Evolutionary conservation across 306 rosid species (phyloP).

Genomic region (Cicer cuneatum): DNA sequence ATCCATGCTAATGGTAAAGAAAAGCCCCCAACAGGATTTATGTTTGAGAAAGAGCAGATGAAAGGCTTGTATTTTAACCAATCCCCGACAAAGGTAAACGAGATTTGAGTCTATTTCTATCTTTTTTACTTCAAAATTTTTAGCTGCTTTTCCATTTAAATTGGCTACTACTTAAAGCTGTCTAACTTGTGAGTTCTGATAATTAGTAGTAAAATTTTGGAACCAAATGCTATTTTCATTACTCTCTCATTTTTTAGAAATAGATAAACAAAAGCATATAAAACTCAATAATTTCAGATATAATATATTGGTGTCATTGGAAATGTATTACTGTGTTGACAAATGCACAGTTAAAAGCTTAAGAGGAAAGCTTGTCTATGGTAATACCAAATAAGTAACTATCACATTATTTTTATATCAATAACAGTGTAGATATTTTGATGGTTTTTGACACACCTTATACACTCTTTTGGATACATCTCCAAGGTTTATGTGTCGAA

Average conservation of each 20-base stretch:
- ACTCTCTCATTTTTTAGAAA: neutral
- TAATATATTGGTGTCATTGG: constrained; percentile 5
- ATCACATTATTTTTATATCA: constrained; percentile 32
- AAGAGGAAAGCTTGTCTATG: constrained; percentile 17
- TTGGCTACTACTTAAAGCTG: constrained; percentile 37
- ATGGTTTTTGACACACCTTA: too few species aligned
- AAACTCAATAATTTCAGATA: constrained; percentile 19
- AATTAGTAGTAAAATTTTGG: constrained; percentile 14
- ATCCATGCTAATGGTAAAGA: constrained; percentile 89
- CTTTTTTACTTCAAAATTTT: neutral
- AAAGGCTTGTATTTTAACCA: constrained; percentile 94
- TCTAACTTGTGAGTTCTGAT: neutral
- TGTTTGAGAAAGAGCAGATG: constrained; percentile 99
- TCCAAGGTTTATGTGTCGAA: too few species aligned
- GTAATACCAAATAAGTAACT: neutral
- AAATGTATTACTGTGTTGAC: constrained; percentile 21
- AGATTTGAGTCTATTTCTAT: constrained; percentile 32
- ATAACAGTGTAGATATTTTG: neutral
- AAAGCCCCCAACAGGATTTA: constrained; percentile 89
- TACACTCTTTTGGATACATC: too few species aligned
- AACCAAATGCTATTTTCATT: constrained; percentile 26
- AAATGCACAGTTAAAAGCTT: constrained; percentile 21
- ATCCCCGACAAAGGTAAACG: constrained; percentile 79
- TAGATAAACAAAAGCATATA: neutral
- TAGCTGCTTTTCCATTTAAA: constrained; percentile 33